phyloP scores from a whole-genome alignment of 1,284 basidiomycete species.

The Apiotrichum mycotoxinovorans region DNA sequence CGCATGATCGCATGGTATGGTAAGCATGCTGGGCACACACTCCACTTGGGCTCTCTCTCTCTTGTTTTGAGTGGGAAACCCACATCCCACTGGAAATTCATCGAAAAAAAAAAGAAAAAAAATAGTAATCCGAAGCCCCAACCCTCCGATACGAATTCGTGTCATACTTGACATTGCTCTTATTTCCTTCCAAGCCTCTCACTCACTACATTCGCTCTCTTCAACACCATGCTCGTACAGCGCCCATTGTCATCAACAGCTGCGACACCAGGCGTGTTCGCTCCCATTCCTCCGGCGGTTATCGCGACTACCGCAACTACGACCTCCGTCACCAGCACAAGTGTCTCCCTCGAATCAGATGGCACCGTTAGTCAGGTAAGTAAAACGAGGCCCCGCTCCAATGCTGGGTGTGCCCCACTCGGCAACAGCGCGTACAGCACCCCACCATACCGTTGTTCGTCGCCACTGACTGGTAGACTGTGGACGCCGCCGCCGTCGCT shows the following conservation, averaged over 20 bases:
- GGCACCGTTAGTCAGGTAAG: neutral
- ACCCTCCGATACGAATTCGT: too few relatives aligned
- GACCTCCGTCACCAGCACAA: neutral
- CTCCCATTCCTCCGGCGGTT: neutral
- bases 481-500: too few relatives aligned
- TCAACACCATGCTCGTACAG: conserved; percentile 1
- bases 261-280: neutral
- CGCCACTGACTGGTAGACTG: neutral
- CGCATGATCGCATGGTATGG: too few relatives aligned
- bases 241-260: neutral
- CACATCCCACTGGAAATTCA: too few relatives aligned
- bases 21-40: too few relatives aligned
- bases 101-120: too few relatives aligned
- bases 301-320: neutral
- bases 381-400: neutral
- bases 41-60: too few relatives aligned
- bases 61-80: too few relatives aligned
- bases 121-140: too few relatives aligned
- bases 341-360: neutral
- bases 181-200: too few relatives aligned
- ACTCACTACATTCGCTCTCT: neutral
- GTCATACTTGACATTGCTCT: too few relatives aligned
- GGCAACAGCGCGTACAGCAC: neutral
- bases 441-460: neutral
- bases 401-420: neutral